These are phyloP conservation scores for Hymenoscyphus occultus DNA, from an alignment of 2,329 filamentous ascomycete genomes.

Conservation along the genomic window DNA sequence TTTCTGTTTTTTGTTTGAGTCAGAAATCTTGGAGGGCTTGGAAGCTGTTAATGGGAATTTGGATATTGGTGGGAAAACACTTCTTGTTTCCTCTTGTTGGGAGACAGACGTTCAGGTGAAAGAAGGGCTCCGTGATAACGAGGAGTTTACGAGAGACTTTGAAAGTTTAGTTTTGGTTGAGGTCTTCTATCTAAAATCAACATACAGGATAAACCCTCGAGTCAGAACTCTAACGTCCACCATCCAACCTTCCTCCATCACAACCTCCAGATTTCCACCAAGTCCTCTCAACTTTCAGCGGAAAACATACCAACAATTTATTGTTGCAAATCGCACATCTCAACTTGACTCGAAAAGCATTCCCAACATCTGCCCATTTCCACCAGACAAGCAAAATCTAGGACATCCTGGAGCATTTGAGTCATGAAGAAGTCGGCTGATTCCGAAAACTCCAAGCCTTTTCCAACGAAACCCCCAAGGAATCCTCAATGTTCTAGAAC, in stretches of 20 bases:
- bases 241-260: not conserved
- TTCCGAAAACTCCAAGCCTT: too few species aligned
- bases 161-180: too few species aligned
- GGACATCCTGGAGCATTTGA: not conserved
- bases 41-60: not conserved
- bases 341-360: not conserved
- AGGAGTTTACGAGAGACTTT: too few species aligned
- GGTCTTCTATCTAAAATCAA: not conserved
- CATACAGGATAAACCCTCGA: conserved; percentile 19
- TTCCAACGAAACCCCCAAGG: too few species aligned
- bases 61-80: not conserved
- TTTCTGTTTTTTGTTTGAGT: not conserved
- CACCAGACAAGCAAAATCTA: not conserved
- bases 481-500: too few species aligned
- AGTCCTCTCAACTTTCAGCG: not conserved
- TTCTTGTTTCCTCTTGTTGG: too few species aligned
- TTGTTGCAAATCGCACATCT: not conserved
- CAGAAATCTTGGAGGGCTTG: not conserved
- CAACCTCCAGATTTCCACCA: not conserved
- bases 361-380: not conserved
- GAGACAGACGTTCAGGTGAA: too few species aligned
- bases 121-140: too few species aligned
- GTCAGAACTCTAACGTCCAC: too few species aligned
- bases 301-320: too few species aligned
- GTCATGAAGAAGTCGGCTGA: not conserved